Conservation (phyloP, 257 asterid genomes). For the Buddleja alternifolia region DNA sequence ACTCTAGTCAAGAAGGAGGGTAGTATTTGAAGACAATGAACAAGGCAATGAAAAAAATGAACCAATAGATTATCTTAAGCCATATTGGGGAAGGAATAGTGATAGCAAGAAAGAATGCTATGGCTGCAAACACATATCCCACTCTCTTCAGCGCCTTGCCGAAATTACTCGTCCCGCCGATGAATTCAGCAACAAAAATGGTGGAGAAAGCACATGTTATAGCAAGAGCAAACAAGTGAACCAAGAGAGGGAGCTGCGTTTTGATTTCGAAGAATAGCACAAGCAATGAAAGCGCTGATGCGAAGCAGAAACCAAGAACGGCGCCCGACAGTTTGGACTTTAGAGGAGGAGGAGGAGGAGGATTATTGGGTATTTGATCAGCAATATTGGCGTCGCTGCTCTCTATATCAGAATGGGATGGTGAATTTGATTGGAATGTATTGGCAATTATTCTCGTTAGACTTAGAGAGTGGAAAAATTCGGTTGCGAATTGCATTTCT, state of each 20-base stretch:
- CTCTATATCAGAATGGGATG: too few relatives aligned
- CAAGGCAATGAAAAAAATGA: not conserved
- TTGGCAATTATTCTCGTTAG: too few relatives aligned
- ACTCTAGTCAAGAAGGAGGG: too few relatives aligned
- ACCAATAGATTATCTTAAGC: not conserved
- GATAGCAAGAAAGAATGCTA: not conserved
- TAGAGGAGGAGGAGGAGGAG: not conserved
- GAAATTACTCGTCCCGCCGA: not conserved
- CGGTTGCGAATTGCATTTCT: too few relatives aligned
- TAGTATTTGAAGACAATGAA: too few relatives aligned
- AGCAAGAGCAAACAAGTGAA: not conserved
- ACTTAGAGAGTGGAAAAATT: too few relatives aligned
- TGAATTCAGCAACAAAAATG: not conserved
- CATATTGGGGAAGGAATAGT: not conserved
- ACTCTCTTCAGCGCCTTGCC: not conserved
- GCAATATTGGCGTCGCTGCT: not conserved
- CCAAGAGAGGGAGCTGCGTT: not conserved
- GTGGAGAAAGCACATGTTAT: not conserved
- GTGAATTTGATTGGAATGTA: too few relatives aligned
- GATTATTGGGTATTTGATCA: too few relatives aligned
- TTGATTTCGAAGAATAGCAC: not conserved
- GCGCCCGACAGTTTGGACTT: not conserved
- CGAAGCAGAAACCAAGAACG: not conserved
- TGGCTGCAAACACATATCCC: not conserved
- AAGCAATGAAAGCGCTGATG: not conserved